A percentile compares a stretch with the other conserved stretches of the same genome.
Conservation (phyloP, 2,329 filamentous ascomycete genomes). For the Lasiodiplodia hormozganensis region DNA sequence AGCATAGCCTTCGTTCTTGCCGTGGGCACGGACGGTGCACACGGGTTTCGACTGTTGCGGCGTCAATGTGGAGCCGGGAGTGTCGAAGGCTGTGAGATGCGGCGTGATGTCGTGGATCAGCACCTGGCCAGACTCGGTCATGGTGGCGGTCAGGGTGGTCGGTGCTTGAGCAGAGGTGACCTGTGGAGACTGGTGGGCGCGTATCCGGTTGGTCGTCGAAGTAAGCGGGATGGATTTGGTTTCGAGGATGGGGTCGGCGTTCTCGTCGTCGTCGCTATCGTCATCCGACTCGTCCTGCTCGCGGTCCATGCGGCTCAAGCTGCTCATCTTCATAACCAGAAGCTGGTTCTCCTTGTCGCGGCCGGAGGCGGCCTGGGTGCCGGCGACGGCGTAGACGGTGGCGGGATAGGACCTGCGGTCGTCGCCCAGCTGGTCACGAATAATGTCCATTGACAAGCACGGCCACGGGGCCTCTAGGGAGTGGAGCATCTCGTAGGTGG, state of each 20-base stretch:
- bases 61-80: constrained; percentile 79
- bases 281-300: constrained; percentile 75
- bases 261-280: constrained; percentile 74
- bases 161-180: constrained; percentile 73
- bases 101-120: constrained; percentile 94
- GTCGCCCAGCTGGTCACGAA: constrained; percentile 85
- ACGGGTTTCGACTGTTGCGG: constrained; percentile 87
- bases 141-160: constrained; percentile 84
- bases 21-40: constrained; percentile 87
- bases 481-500: constrained; percentile 98
- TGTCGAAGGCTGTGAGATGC: constrained; percentile 88
- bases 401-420: constrained; percentile 92
- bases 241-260: constrained; percentile 88
- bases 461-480: constrained; percentile 94
- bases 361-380: constrained; percentile 84
- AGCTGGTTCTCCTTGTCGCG: constrained; percentile 87
- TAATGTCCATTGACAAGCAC: constrained; percentile 92
- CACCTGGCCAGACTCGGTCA: constrained; percentile 88
- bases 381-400: constrained; percentile 92
- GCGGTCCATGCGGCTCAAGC: constrained; percentile 84
- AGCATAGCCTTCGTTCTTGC: constrained; percentile 85
- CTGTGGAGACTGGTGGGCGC: constrained; percentile 79
- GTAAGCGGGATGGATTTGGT: constrained; percentile 85
- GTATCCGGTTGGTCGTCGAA: constrained; percentile 93
- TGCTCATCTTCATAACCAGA: constrained; percentile 95